Base-by-base conservation (phyloP, 2,329 filamentous ascomycete species). In the Remersonia thermophila region DNA sequence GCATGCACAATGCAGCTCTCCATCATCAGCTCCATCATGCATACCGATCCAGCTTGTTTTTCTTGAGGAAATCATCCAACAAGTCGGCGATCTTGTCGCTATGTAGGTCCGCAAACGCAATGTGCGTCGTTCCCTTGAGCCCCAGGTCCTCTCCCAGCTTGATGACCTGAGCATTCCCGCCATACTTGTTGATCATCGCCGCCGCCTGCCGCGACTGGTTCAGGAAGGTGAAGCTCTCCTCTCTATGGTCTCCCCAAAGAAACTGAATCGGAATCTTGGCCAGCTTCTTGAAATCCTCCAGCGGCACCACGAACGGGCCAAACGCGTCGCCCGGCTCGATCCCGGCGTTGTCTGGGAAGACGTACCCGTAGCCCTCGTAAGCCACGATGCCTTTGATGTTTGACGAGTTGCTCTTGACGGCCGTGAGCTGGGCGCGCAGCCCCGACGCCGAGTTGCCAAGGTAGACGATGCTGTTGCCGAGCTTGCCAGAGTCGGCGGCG, bases 351-450 rank as follows among this genome's bases (percentile, higher is more conserved):
- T 52, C 48, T 3, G 51, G 51, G 10, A 49, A 52, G 8, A 54
- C 44, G 31, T 41, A 46, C 18, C 51, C 51, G 27, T 48, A 45
- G 36, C 48, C 43, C 44, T 54, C 51, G 32, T 53, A 54, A 16
- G 43, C 35, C 5, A 60, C 56, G 17, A 60, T 57, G 18, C 47
- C 57, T 42, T 55, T 55, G 40, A 57, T 57, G 28, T 56, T 57
- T 5, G 54, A 57, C 23, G 47, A 43, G 41, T 59, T 58, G 38
- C 52, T 55, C 38, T 52, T 49, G n/a, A 47, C 45, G 1, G 47
- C 55, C 14, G 54, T 53, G 43, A 59, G 44, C 36, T 54, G 50
- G 1, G 55, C 55, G 13, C 57, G 52, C 25, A 58, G 39, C 1
- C 56, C 55, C 6, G 48, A 47, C 0, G 55, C 56, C 17, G 56